Evolutionary conservation across 176 grass and related monocot genomes (phyloP), one percentile per base, ranked within the genome.

Genomic region (Cenchrus americanus): DNA sequence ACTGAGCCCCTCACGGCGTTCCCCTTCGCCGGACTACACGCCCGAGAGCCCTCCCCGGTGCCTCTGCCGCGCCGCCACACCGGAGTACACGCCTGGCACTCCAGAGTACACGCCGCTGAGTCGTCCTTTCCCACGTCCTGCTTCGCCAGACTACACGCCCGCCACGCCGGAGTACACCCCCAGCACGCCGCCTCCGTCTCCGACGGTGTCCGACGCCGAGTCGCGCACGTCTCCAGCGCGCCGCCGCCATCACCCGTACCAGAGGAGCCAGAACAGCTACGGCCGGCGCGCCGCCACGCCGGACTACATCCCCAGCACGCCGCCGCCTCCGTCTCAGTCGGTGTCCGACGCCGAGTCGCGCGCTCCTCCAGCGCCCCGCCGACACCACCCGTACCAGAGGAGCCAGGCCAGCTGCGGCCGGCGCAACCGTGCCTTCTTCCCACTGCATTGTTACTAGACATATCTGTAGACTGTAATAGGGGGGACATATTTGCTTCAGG

Each of bases 271-370:
- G 5, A 8, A 6, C 53, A 17, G 53, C 14, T 14, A 6, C 53
- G 53, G 53, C 32, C 23, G 34, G 0, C 34, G 12, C 10, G 64
- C 64, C 14, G 1, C 75, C 7, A 79, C 66, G 14, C 75, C 54
- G 14, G 75, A 71, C 3, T 79, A 79, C 55, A 72, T 6, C 14
- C 75, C 69, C 8, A 86, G 40, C 61, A 48, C 73, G 49, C 82
- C 48, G 22, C 3, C 60, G 22, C 3, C 60, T 19, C 82, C 6
- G 11, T 80, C 77, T 0, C 69, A 61, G 19, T 0, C 3, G 14
- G 61, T 41, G 10, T 87, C 78, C 11, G 71, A 82, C 21, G 70
- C 62, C 2, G 26, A 15, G 52, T 82, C 85, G 0, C 0, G 26
- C 71, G 40, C 51, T 42, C 82, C 62, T 60, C 27, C 26, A 11